Base-by-base conservation (phyloP, 2,329 filamentous ascomycete genomes). In the Parascedosporium putredinis region DNA sequence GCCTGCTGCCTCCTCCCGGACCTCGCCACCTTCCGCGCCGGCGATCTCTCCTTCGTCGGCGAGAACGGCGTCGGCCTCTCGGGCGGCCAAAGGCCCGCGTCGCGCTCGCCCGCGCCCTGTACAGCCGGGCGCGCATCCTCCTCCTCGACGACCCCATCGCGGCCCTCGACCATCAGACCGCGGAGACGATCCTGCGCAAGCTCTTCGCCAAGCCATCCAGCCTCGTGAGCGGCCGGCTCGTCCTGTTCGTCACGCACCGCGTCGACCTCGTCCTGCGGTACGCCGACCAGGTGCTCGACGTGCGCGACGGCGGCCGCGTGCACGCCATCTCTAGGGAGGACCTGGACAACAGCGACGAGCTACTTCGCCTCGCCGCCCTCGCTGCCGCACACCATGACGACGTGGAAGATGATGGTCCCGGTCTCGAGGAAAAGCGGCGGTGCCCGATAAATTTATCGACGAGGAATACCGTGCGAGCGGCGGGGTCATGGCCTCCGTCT, bases 181-280 rank as follows among this genome's bases (percentile, higher is more conserved):
- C 78, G 0, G 77, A 64, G 62, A 75, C 60, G 57, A 87, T 70
- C 62, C 57, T 95, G 74, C 77, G 67, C 54, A 78, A 69, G 63
- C 71, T 88, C 47, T 72, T 75, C 18, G 48, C 25, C 5, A 34
- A 34, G n/a, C 44, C 5, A 2, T 44, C 52, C 10, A 22, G 33
- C n/a, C 75, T 84, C 0, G 68, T 75, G 8, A 75, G 79, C 50
- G 75, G 71, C 5, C 75, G 86, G 5, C 86, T 84, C 0, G 82
- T 87, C 0, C 77, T 93, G n/a, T 78, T 89, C 38, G 86, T 91
- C 45, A 89, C 88, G 0, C 85, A 89, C 60, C 75, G 83, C 33
- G 83, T 90, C n/a, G 83, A 90, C 53, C 68, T 95, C 8, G 86
- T 88, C 52, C 75, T 79, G 18, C 72, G 76, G n/a, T 70, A 89